A percentile compares a stretch with the other conserved stretches of the same genome.
phyloP scores from a whole-genome alignment of 495 filamentous ascomycete species.

The Penicillium goetzii region DNA sequence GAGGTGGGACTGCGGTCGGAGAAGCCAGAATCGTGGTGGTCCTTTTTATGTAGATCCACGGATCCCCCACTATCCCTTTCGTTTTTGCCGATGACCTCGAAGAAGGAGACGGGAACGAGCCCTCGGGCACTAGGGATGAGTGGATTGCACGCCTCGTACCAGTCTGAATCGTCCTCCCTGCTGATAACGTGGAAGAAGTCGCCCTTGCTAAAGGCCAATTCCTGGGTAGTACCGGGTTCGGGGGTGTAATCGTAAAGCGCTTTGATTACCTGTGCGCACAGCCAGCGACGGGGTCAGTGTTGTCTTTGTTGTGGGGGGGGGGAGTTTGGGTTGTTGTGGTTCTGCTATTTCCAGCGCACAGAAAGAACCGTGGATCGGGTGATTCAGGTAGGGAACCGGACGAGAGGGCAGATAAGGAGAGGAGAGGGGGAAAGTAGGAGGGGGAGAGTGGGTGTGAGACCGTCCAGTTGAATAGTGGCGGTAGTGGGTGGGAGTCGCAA shows the following conservation, averaged over 20 bases:
- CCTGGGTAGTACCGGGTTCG: conserved; percentile 63
- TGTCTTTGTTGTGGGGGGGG: background rate
- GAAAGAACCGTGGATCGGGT: conserved; percentile 1
- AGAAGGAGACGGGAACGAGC: conserved; percentile 90
- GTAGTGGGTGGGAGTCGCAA: conserved; percentile 4
- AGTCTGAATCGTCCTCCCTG: conserved; percentile 89
- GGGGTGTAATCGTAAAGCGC: conserved; percentile 92
- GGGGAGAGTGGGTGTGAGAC: background rate
- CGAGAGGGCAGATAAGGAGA: background rate
- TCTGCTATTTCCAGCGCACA: background rate
- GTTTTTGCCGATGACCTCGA: conserved; percentile 87
- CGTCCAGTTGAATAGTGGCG: conserved; percentile 4
- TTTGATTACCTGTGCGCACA: conserved; percentile 78
- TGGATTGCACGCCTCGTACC: conserved; percentile 99
- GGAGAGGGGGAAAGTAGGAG: background rate
- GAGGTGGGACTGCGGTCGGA: conserved; percentile 61
- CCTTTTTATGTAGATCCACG: conserved; percentile 60
- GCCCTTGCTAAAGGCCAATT: conserved; percentile 88
- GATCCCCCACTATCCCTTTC: conserved; percentile 82
- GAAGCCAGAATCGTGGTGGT: conserved; percentile 79
- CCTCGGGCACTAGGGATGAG: conserved; percentile 84
- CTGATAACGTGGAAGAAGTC: conserved; percentile 99
- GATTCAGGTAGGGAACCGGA: conserved; percentile 4
- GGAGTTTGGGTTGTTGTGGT: background rate
- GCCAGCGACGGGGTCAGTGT: background rate